These are phyloP conservation scores for Lanmaoa pseudosensibilis DNA, from an alignment of 768 basidiomycete species.

Conservation along the genomic window DNA sequence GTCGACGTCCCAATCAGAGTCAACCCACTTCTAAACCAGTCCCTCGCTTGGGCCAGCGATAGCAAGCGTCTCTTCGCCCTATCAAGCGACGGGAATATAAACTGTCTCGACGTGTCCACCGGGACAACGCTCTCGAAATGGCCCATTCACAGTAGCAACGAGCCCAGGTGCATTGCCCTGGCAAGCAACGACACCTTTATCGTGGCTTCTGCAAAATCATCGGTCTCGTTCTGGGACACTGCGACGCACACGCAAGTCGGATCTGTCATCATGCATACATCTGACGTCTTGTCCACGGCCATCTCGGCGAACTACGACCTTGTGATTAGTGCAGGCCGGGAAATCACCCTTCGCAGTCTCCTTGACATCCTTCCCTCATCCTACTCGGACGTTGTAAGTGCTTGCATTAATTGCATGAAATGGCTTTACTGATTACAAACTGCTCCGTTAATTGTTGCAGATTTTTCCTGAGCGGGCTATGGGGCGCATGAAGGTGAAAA, in stretches of 20 bases:
- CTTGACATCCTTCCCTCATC: neutral
- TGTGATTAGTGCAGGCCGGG: neutral
- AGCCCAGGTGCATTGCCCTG: neutral
- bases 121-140: neutral
- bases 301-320: constrained; percentile 7
- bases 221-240: constrained; percentile 10
- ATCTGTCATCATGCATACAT: neutral
- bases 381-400: constrained; percentile 7
- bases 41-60: neutral
- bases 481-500: no score
- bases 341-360: constrained; percentile 5
- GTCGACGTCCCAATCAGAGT: neutral
- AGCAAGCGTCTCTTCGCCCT: neutral
- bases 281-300: neutral
- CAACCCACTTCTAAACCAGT: neutral
- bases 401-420: no score
- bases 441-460: no score
- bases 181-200: constrained; percentile 1
- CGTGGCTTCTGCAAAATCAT: neutral
- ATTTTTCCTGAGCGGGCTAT: no score
- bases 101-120: neutral
- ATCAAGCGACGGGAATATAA: neutral
- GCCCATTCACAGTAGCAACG: neutral
- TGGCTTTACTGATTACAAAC: no score
- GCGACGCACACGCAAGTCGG: constrained; percentile 1